Percentiles rank a stretch among this genome's conserved stretches.
phyloP scores from a whole-genome alignment of 148 eudicot species.

The Rhododendron vialii region DNA sequence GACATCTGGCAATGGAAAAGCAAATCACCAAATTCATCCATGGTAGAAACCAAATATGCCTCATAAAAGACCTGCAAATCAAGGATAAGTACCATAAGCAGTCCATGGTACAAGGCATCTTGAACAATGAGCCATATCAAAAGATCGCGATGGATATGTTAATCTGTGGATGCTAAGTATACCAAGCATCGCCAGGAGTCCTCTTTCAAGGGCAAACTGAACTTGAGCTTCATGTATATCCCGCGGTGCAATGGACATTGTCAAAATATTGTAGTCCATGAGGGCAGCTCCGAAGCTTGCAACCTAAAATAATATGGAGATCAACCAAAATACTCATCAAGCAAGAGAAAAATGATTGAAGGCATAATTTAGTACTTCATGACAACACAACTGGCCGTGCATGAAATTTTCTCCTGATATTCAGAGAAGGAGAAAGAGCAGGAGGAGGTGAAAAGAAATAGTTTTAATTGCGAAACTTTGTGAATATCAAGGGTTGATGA shows the following conservation, averaged over 20 bases:
- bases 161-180: slow-evolving; percentile 45
- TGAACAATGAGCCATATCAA: slow-evolving; percentile 62
- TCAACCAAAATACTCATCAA: background rate
- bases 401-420: background rate
- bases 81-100: slow-evolving; percentile 34
- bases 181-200: slow-evolving; percentile 58
- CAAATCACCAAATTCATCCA: background rate
- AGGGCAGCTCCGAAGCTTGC: slow-evolving; percentile 55
- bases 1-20: background rate
- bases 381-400: background rate
- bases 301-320: slow-evolving; percentile 29
- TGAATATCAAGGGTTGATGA: background rate
- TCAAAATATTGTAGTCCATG: slow-evolving; percentile 40
- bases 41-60: background rate
- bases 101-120: slow-evolving; percentile 63
- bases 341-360: background rate
- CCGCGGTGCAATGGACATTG: slow-evolving; percentile 59
- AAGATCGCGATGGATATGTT: slow-evolving; percentile 51
- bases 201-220: slow-evolving; percentile 60
- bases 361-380: background rate
- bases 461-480: background rate
- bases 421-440: background rate
- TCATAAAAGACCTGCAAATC: background rate
- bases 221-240: slow-evolving; percentile 64
- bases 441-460: background rate